Evolutionary conservation across 1,284 basidiomycete genomes (phyloP), one percentile per base, ranked within the genome.

Genomic region (Cutaneotrichosporon mucoides): DNA sequence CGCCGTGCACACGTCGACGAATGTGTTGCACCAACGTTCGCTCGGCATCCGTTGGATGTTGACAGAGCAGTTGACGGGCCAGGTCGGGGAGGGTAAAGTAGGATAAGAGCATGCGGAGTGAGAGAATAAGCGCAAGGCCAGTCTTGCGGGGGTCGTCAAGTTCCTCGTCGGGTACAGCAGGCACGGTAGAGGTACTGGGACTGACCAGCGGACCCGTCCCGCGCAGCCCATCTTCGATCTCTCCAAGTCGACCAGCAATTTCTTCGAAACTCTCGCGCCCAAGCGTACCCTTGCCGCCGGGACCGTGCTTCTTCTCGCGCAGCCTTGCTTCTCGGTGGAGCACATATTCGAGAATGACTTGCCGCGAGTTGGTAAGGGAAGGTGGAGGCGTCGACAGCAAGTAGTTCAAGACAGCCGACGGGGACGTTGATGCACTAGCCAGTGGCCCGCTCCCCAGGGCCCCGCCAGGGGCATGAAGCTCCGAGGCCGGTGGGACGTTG

Each of bases 271-370:
- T 68, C 1, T 74, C 70, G 13, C 70, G 54, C 1, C 74, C 71
- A 6, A 78, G 43, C 2, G 76, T 76, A 4, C 74, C 74, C 59
- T 78, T 78, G 13, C 77, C 77, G 2, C 74, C 76, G 16, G 63
- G 48, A 2, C 72, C 75, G 2, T 62, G 63, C 52, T 71, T 72
- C 61, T 72, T 73, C 16, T 73, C 73, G 11, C 64, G 63, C n/a
- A 70, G 46, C 55, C 73, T 72, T 3, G 57, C 47, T 59, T 78
- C 77, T 9, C 75, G 58, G 3, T 65, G 65, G 6, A 75, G 64
- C 0, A 72, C 70, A 59, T 73, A 78, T 55, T 78, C 77, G 15
- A 76, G 67, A n/a, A 78, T 70, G 57, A 76, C 71, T 61, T 78
- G 72, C 7, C 76, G 67, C 5, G 73, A 73, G 36, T 73, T 70